Conservation (phyloP, 202 grass and related monocot genomes). For the Setaria viridis region DNA sequence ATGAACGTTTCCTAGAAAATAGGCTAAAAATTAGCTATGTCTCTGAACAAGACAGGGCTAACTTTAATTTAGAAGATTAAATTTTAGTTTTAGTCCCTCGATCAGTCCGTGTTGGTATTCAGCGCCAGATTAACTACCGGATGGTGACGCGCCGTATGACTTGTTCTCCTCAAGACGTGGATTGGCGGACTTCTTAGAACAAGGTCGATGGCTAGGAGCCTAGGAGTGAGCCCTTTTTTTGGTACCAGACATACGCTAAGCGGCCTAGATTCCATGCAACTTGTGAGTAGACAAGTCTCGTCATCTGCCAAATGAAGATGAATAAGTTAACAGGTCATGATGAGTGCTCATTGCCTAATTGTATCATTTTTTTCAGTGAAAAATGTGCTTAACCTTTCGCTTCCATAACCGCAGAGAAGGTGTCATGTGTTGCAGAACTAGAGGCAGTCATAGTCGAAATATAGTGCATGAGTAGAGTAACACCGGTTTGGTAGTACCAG, state of each 20-base stretch:
- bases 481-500: too few species aligned
- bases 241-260: slow-evolving; percentile 22
- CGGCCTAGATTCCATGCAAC: slow-evolving; percentile 34
- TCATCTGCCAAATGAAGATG: not conserved
- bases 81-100: too few species aligned
- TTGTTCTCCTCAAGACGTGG: not conserved
- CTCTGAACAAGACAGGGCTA: too few species aligned
- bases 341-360: too few species aligned
- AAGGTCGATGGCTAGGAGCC: not conserved
- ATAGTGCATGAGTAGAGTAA: too few species aligned
- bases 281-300: slow-evolving; percentile 16
- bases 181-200: not conserved
- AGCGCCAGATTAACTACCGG: not conserved
- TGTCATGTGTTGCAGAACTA: too few species aligned
- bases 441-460: too few species aligned
- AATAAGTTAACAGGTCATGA: not conserved
- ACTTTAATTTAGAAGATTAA: not conserved
- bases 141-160: not conserved
- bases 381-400: too few species aligned
- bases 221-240: not conserved
- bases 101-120: not conserved
- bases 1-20: too few species aligned
- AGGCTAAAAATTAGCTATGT: too few species aligned
- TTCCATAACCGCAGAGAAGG: too few species aligned
- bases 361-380: too few species aligned